A percentile compares a stretch with the other conserved stretches of the same genome.
These are phyloP conservation scores for Mortierella sp. DNA, from an alignment of 371 early-diverging fungal species.

Conservation along the genomic window DNA sequence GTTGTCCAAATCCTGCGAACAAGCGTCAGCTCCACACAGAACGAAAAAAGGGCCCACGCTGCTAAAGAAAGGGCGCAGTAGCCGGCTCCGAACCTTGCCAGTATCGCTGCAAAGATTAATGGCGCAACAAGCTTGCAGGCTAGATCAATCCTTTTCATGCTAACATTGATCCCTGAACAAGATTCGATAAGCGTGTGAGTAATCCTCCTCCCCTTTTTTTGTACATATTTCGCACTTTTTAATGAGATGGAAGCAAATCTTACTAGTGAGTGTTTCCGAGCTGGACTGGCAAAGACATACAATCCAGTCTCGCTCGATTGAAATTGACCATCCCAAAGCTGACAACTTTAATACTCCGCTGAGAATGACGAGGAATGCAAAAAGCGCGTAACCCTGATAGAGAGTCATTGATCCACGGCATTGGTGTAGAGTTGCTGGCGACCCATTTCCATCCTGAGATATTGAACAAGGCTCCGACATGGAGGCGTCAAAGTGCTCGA, in stretches of 20 bases:
- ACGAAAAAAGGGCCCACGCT: slow-evolving; percentile 26
- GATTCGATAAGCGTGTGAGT: background rate
- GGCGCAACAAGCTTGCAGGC: slow-evolving; percentile 61
- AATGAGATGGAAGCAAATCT: background rate
- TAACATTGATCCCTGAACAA: slow-evolving; percentile 31
- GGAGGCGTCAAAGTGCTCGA: slow-evolving; percentile 4
- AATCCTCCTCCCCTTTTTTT: background rate
- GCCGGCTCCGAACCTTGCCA: slow-evolving; percentile 22
- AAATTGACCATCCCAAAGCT: slow-evolving; percentile 54
- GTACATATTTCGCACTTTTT: no score
- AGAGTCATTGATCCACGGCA: background rate
- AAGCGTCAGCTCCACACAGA: slow-evolving; percentile 19
- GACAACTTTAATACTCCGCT: slow-evolving; percentile 54
- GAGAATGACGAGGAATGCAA: slow-evolving; percentile 35
- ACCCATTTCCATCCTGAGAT: no score
- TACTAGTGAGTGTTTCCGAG: slow-evolving; percentile 44
- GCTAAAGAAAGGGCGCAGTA: slow-evolving; percentile 39
- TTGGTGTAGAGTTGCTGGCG: no score
- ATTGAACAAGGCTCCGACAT: no score
- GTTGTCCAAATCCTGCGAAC: slow-evolving; percentile 28
- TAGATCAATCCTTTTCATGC: slow-evolving; percentile 61
- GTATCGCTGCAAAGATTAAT: slow-evolving; percentile 38
- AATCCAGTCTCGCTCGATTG: slow-evolving; percentile 62
- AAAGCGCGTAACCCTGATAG: slow-evolving; percentile 32
- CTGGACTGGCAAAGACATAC: slow-evolving; percentile 54